Base-by-base conservation (phyloP, 2,329 filamentous ascomycete species). In the Colletotrichum navitas region DNA sequence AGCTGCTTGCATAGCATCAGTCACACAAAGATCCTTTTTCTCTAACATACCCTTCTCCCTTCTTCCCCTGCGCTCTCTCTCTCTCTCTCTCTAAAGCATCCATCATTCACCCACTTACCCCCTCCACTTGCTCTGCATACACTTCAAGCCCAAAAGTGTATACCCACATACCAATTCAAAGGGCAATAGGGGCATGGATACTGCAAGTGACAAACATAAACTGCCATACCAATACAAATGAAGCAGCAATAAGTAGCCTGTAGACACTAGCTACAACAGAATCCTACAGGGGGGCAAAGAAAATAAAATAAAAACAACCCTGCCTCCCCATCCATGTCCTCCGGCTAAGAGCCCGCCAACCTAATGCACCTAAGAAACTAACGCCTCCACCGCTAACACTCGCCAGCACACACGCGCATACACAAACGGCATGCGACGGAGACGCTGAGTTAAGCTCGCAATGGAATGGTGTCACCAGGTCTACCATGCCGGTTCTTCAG, bases 1-100 rank as follows among this genome's bases (percentile, higher is more conserved):
- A 14, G 45, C 45, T 45, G 39, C 18, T 47, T 39, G 55, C 58
- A 29, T 69, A 72, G 66, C 66, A 61, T 55, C 43, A 60, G 61
- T 70, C 64, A 58, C 70, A 72, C 70, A 72, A 36, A 72, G 49
- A 60, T 66, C 49, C 18, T 61, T 56, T 61, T 41, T 61, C 36
- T 61, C 63, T 56, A 41, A 68, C 34, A 14, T 45, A 36, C 43
- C 45, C n/a, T 12, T 24, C 45, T 24, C 43, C 45, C n/a, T 12
- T 24, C 45, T 24, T 49, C 34, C 34, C 47, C 18, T 36, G n/a
- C 34, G 12, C 47, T 21, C 32, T 21, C 47, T 41, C 18, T 7
- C n/a, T 14, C 47, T 26, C 11, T 7, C 58, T 24, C 26, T 29
- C 41, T 43, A 12, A 39, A 14, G 12, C 11, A 14, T 12, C 11